phyloP scores from a whole-genome alignment of 805 yeast genomes.

The Candida khao-thaluensis region DNA sequence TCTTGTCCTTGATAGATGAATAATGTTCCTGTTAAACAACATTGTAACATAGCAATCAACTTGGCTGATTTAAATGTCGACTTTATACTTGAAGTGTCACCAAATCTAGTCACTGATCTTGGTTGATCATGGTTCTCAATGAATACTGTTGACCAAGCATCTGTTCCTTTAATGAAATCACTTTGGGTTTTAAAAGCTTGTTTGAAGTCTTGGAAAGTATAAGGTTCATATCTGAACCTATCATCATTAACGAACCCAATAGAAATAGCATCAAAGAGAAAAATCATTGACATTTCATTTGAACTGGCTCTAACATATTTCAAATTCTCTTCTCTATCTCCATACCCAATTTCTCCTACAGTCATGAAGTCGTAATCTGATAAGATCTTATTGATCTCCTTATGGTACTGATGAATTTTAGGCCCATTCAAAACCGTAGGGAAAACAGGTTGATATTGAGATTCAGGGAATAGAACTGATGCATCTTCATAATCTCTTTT shows the following conservation, averaged over 20 bases:
- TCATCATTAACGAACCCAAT: constrained; percentile 39
- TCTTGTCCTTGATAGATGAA: constrained; percentile 64
- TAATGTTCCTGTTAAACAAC: constrained; percentile 51
- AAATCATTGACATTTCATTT: constrained; percentile 38
- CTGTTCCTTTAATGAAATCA: constrained; percentile 46
- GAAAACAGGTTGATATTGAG: constrained; percentile 40
- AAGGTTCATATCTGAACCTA: constrained; percentile 27
- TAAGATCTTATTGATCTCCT: constrained; percentile 46
- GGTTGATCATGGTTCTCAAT: constrained; percentile 62
- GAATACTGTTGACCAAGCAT: constrained; percentile 57
- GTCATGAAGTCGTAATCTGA: constrained; percentile 52
- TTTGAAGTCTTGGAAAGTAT: constrained; percentile 40
- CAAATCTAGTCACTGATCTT: constrained; percentile 52
- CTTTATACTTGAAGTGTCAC: constrained; percentile 23
- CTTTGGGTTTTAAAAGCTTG: constrained; percentile 35
- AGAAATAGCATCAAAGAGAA: constrained; percentile 32
- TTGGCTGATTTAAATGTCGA: constrained; percentile 41
- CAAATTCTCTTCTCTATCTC: constrained; percentile 40
- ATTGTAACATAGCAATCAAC: constrained; percentile 45
- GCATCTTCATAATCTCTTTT: constrained; percentile 51
- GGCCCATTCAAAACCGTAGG: constrained; percentile 46
- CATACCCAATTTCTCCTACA: constrained; percentile 56
- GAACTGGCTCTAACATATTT: constrained; percentile 41
- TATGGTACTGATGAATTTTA: constrained; percentile 56
- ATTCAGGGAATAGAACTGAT: constrained; percentile 42